Conservation (phyloP, 2,329 filamentous ascomycete genomes). For the Xylaria sp. region DNA sequence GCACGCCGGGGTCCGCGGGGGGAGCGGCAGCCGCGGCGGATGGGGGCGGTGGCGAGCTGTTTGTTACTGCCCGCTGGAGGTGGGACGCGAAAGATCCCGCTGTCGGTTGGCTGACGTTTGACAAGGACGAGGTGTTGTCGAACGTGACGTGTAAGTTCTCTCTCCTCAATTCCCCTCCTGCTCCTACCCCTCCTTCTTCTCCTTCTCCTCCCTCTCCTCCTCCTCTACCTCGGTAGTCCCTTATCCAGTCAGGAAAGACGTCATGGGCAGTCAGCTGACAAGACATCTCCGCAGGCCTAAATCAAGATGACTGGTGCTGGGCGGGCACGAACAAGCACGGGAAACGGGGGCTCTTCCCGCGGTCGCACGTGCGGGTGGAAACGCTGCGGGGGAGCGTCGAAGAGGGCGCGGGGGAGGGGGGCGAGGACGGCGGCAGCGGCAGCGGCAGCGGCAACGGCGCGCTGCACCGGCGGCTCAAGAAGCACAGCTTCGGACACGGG, state of each 20-base stretch:
- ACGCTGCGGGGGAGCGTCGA: slow-evolving; percentile 45
- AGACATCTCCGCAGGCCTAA: slow-evolving; percentile 42
- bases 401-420: slow-evolving; percentile 14
- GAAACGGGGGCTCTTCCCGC: slow-evolving; percentile 57
- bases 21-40: too few species aligned
- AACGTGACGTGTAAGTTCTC: slow-evolving; percentile 52
- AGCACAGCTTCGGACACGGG: slow-evolving; percentile 14
- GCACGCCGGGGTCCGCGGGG: too few species aligned
- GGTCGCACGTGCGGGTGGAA: slow-evolving; percentile 50
- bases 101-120: slow-evolving; percentile 42
- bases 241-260: too few species aligned
- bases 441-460: too few species aligned
- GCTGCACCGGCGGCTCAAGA: slow-evolving; percentile 13
- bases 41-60: too few species aligned
- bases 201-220: too few species aligned
- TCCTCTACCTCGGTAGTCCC: too few species aligned
- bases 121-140: slow-evolving; percentile 53
- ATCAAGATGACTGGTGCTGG: slow-evolving; percentile 60
- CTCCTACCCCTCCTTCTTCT: not conserved
- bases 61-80: slow-evolving; percentile 38
- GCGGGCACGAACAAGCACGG: slow-evolving; percentile 55
- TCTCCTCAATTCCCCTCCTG: not conserved
- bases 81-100: slow-evolving; percentile 34
- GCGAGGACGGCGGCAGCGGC: too few species aligned
- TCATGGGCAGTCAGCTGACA: too few species aligned